phyloP scores from a whole-genome alignment of 2,329 filamentous ascomycete genomes.

The Exophiala alcalophila region DNA sequence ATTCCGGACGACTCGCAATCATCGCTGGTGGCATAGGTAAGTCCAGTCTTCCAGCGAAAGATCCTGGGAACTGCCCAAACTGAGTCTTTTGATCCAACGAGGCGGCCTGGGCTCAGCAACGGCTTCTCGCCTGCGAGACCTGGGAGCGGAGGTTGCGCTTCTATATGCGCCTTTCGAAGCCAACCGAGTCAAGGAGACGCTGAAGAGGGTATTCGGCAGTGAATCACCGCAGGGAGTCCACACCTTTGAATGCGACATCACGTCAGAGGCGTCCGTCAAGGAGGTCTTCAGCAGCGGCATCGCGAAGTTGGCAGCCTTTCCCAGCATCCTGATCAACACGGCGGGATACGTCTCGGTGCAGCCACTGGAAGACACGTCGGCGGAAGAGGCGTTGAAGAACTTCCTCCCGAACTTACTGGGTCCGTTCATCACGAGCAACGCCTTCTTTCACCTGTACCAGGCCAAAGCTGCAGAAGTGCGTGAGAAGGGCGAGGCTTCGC shows the following conservation, averaged over 20 bases:
- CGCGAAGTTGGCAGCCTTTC: conserved; percentile 30
- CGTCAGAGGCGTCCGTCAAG: conserved; percentile 46
- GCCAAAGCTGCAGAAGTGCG: not conserved
- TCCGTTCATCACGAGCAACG: conserved; percentile 46
- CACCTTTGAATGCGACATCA: conserved; percentile 48
- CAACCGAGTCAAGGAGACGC: conserved; percentile 36
- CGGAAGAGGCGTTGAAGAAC: conserved; percentile 45
- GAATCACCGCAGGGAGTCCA: conserved; percentile 31
- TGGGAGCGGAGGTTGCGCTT: conserved; percentile 45
- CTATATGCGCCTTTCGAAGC: conserved; percentile 50
- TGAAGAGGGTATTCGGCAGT: conserved; percentile 38
- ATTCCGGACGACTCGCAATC: conserved; percentile 40
- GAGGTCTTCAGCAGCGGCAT: conserved; percentile 40
- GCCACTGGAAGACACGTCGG: conserved; percentile 43
- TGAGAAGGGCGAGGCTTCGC: conserved; percentile 16
- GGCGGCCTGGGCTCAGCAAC: conserved; percentile 46
- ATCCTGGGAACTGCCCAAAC: not conserved
- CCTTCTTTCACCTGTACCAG: conserved; percentile 45
- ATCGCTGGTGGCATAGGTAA: conserved; percentile 45
- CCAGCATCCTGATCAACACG: conserved; percentile 43
- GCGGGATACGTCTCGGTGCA: conserved; percentile 48
- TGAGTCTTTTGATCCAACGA: conserved; percentile 15
- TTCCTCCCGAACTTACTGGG: conserved; percentile 46
- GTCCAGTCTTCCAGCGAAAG: conserved; percentile 5
- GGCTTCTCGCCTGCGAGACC: conserved; percentile 40